Evolutionary conservation across 2,329 filamentous ascomycete genomes (phyloP).

Genomic region (Fusarium sambucinum): DNA sequence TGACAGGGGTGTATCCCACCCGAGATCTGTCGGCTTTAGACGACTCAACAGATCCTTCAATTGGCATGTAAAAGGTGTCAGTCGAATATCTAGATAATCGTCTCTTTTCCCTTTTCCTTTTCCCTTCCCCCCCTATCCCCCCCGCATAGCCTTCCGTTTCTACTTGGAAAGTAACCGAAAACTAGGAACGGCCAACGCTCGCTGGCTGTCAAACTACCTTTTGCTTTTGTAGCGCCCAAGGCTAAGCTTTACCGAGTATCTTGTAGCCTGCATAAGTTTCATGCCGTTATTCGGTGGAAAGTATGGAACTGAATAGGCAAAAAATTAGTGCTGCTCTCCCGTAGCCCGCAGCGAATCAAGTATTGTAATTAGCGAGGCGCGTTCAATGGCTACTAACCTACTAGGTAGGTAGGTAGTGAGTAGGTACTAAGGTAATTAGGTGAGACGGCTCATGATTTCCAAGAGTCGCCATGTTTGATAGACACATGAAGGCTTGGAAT

Average conservation of each 20-base stretch:
- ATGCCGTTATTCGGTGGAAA: conserved; percentile 10
- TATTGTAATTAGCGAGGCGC: conserved; percentile 18
- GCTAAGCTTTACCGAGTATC: not conserved
- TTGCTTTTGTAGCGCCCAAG: not conserved
- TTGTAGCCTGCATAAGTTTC: conserved; percentile 15
- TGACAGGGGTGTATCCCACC: not conserved
- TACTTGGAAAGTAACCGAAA: not conserved
- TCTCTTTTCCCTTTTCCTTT: not conserved
- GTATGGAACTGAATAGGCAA: not conserved
- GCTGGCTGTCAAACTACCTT: not conserved
- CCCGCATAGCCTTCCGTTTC: not conserved
- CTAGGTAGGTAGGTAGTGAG: no score
- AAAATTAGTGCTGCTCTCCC: conserved; percentile 13
- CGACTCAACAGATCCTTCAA: not conserved
- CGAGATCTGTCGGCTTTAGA: conserved; percentile 9
- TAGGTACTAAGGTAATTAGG: not conserved
- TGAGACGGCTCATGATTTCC: not conserved
- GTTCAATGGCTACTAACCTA: not conserved
- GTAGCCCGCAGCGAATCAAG: conserved; percentile 25
- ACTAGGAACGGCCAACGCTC: not conserved
- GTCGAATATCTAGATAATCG: not conserved
- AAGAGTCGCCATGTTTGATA: not conserved
- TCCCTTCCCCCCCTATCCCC: no score
- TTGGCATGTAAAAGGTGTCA: not conserved
- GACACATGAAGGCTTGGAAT: not conserved